phyloP scores from a whole-genome alignment of 2,329 filamentous ascomycete species.

The Penicillium sp. region DNA sequence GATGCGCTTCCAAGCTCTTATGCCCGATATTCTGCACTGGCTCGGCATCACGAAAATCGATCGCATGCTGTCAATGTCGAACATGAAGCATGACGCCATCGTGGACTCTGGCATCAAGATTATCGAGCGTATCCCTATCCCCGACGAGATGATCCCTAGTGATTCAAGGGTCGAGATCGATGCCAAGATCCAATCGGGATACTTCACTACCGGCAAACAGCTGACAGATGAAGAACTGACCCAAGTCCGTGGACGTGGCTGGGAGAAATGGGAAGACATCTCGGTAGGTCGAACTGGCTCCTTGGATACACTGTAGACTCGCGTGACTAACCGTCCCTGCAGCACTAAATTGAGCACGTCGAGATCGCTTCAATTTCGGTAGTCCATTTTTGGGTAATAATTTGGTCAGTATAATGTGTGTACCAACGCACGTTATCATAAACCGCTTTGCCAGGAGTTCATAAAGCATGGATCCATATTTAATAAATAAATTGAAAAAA shows the following conservation, averaged over 20 bases:
- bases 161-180: constrained; percentile 98
- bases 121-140: constrained; percentile 84
- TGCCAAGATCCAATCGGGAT: constrained; percentile 91
- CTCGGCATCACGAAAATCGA: constrained; percentile 98
- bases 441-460: neutral
- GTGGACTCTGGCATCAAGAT: constrained; percentile 65
- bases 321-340: neutral
- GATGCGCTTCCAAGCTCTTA: constrained; percentile 97
- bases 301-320: neutral
- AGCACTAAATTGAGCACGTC: constrained; percentile 19
- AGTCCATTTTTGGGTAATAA: neutral
- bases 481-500: neutral
- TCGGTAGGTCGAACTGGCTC: constrained; percentile 27
- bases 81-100: constrained; percentile 59
- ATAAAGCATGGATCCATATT: neutral
- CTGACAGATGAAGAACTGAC: constrained; percentile 84
- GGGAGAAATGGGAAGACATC: constrained; percentile 68
- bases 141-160: constrained; percentile 87
- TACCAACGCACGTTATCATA: neutral
- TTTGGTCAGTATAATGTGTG: neutral
- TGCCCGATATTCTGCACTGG: constrained; percentile 98
- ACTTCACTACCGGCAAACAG: constrained; percentile 83
- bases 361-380: neutral
- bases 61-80: constrained; percentile 97
- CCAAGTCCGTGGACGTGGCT: constrained; percentile 83